A percentile compares a stretch with the other conserved stretches of the same genome.
Conservation (phyloP, 345 rosid genomes). For the Syzygium aqueum region DNA sequence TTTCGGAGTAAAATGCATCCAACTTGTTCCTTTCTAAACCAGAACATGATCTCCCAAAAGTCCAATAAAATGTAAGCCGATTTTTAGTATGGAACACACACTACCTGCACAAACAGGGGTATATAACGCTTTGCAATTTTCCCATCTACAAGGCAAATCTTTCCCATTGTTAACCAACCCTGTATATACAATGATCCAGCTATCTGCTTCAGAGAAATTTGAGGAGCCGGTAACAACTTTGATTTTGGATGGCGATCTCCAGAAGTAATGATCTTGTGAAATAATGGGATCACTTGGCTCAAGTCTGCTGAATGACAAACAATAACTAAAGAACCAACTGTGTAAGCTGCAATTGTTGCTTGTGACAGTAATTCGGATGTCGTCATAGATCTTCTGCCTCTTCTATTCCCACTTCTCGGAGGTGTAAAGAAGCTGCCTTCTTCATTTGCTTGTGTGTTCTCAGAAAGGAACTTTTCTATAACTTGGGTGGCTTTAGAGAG, state of each 20-base stretch:
- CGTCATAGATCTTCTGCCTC: constrained; percentile 31
- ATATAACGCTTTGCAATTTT: constrained; percentile 83
- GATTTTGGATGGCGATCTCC: constrained; percentile 53
- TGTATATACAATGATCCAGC: constrained; percentile 69
- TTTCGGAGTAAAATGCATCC: not conserved
- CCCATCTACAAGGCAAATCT: constrained; percentile 79
- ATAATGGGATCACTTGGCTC: constrained; percentile 47
- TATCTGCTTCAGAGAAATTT: constrained; percentile 47
- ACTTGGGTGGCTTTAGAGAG: constrained; percentile 52
- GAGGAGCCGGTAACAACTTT: constrained; percentile 44
- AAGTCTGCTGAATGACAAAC: constrained; percentile 67
- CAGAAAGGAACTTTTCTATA: constrained; percentile 52
- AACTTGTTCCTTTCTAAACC: not conserved
- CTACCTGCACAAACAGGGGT: constrained; percentile 89
- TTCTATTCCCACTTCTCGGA: constrained; percentile 39
- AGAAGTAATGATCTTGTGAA: constrained; percentile 74
- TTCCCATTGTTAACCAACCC: constrained; percentile 92
- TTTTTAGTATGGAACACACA: not conserved
- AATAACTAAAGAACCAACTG: constrained; percentile 69
- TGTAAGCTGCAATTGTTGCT: constrained; percentile 59
- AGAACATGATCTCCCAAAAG: not conserved
- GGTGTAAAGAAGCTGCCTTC: constrained; percentile 50
- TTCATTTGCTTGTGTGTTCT: constrained; percentile 21
- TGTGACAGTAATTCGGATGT: constrained; percentile 32
- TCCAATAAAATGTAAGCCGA: not conserved